Base-by-base conservation (phyloP, 2,329 filamentous ascomycete genomes). In the Alternaria solani region DNA sequence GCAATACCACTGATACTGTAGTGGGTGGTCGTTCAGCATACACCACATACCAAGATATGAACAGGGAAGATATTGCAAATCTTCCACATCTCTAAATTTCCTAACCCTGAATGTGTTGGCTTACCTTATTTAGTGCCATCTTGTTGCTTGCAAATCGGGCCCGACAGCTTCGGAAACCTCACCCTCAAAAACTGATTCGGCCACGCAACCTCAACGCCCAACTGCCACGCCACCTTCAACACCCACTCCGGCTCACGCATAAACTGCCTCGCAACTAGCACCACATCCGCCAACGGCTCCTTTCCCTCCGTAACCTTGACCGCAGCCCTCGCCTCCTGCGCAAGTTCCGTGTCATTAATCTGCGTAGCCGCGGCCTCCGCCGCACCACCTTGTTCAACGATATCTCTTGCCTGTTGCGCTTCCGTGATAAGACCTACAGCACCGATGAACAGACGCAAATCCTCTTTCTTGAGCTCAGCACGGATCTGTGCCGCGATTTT, bases 241-340 rank as follows among this genome's bases (percentile, higher is more conserved):
- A 86, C 84, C 84, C 84, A 86, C 64, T 85, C 84, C 0, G 84
- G 83, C 72, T 86, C 84, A 7, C 84, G 76, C 78, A 86, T 79
- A 60, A 86, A 86, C 63, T 86, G 84, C 43, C 84, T 77, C 0
- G 81, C 84, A 36, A 86, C 79, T n/a, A 86, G 64, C 25, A 86
- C 76, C 0, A 81, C 81, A 75, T 86, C 84, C 0, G 83, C 81
- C 78, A 77, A 73, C 0, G 74, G 72, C 46, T 75, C 72, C 2
- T 66, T 63, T 1, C 68, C 73, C 38, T 81, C 75, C 0, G 79
- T 81, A 73, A 81, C 75, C 16, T 59, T 53, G 11, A 76, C 61
- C 1, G 73, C 73, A 30, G 72, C 67, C 25, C 70, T 66, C 0
- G 78, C 79, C 43, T 76, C 73, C 23, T 66, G 65, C 7, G 62